Evolutionary conservation across 208 protist genomes (phyloP), one percentile per base, ranked within the genome.

Genomic region (Trypanosoma grayi): DNA sequence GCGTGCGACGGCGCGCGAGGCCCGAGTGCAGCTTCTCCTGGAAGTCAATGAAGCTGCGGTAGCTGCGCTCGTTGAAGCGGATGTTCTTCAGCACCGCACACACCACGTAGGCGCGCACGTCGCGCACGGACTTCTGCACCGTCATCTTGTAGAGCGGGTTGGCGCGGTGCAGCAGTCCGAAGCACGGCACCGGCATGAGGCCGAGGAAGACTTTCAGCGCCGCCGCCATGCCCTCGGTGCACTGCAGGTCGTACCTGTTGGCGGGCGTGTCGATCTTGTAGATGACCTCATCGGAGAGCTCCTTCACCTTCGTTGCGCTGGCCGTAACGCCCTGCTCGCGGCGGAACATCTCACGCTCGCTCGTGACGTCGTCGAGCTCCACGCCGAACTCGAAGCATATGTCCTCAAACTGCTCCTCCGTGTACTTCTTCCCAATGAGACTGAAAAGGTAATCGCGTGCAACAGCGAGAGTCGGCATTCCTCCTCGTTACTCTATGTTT

Each of bases 1-100:
- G 77, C 4, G 87, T 96, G 60, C 99, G 89, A 53, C 98, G 91
- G 27, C 97, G 79, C 54, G 97, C 97, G 47, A 99, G 92, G 41
- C 99, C 99, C 31, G 93, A 83, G 82, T 99, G 98, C 33, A 99
- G 83, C 76, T 99, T 99, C 30, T 99, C 98, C 85, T 99, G 96
- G 47, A 98, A 92, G 68, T 99, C 98, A 73, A 99, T 99, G 70
- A 99, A 99, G 56, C 88, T 97, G 44, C 98, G 83, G 76, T 99
- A 99, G 40, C 73, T 85, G 40, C 77, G 70, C 56, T 96, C 69
- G 47, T 77, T 96, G 69, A 99, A 99, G 3, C 53, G 85, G 59
- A 99, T 90, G 70, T 97, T 90, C 50, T 92, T 80, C 24, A 99
- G 82, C 8, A 99, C 85, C 9, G 98, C 98, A 55, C 94, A 98